A percentile compares a stretch with the other conserved stretches of the same genome.
These are phyloP conservation scores for Eucalyptus microcorys DNA, from an alignment of 345 rosid genomes.

Conservation along the genomic window DNA sequence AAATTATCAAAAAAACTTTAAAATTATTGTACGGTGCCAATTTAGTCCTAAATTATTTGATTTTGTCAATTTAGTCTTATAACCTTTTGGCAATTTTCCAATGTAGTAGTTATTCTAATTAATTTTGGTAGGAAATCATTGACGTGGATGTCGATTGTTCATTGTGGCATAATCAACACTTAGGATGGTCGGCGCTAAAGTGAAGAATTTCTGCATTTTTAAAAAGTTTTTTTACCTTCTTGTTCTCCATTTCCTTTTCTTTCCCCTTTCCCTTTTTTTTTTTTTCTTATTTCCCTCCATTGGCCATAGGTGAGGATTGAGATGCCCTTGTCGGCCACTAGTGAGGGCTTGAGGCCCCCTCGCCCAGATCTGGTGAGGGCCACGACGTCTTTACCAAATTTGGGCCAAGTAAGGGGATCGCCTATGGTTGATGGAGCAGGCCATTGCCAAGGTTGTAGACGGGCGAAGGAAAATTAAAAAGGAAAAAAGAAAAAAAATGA, in stretches of 20 bases:
- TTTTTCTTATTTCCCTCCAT: background rate
- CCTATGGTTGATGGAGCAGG: too few species aligned
- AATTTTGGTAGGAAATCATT: background rate
- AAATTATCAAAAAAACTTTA: background rate
- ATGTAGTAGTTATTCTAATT: background rate
- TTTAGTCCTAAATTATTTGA: background rate
- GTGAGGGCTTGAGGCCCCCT: background rate
- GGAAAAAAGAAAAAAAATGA: background rate
- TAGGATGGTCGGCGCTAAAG: too few species aligned
- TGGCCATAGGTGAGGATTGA: background rate
- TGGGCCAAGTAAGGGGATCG: background rate
- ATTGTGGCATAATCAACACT: rapidly evolving
- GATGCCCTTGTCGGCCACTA: background rate
- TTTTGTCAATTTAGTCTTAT: background rate
- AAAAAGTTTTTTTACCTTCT: too few species aligned
- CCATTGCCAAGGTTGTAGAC: background rate
- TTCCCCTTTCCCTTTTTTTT: background rate
- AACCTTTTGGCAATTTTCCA: background rate
- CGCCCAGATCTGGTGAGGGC: rapidly evolving
- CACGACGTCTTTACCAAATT: too few species aligned
- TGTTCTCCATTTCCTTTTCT: background rate
- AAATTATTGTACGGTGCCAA: background rate
- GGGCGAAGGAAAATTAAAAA: rapidly evolving
- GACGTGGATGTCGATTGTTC: rapidly evolving
- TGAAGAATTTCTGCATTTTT: too few species aligned